A percentile compares a stretch with the other conserved stretches of the same genome.
Conservation (phyloP, 2,329 filamentous ascomycete species). For the Aspergillus floridensis region DNA sequence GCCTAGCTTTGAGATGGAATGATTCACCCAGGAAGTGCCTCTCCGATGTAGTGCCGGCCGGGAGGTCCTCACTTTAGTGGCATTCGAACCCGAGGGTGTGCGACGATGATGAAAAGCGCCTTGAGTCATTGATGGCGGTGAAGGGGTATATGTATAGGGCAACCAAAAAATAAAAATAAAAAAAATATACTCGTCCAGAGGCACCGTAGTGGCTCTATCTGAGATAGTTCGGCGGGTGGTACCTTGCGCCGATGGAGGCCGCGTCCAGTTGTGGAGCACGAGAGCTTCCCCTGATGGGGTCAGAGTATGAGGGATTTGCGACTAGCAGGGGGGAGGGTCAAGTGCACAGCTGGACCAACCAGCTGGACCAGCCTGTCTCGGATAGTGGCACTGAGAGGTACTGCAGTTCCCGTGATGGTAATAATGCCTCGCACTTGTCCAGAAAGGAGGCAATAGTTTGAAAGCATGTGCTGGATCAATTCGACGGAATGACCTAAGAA, state of each 20-base stretch:
- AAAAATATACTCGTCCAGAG: slow-evolving; percentile 11
- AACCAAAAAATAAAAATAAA: slow-evolving; percentile 1
- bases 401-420: not conserved
- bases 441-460: not conserved
- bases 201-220: slow-evolving; percentile 9
- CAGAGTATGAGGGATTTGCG: slow-evolving; percentile 31
- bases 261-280: slow-evolving; percentile 26
- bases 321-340: slow-evolving; percentile 8
- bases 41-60: slow-evolving; percentile 36
- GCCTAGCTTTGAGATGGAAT: slow-evolving; percentile 35
- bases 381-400: slow-evolving; percentile 12
- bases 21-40: slow-evolving; percentile 29
- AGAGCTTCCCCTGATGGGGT: slow-evolving; percentile 23
- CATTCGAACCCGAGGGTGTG: slow-evolving; percentile 32
- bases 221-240: slow-evolving; percentile 18
- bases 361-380: slow-evolving; percentile 20
- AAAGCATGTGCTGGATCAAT: slow-evolving; percentile 10
- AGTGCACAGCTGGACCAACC: slow-evolving; percentile 9
- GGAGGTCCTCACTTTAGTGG: slow-evolving; percentile 29
- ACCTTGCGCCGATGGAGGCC: slow-evolving; percentile 19
- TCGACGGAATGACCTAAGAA: slow-evolving; percentile 15
- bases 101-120: slow-evolving; percentile 31
- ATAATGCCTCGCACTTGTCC: slow-evolving; percentile 7
- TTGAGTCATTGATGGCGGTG: slow-evolving; percentile 43
- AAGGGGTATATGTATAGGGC: slow-evolving; percentile 24